phyloP scores from a whole-genome alignment of 2,329 filamentous ascomycete species.

The Monascus ruber region DNA sequence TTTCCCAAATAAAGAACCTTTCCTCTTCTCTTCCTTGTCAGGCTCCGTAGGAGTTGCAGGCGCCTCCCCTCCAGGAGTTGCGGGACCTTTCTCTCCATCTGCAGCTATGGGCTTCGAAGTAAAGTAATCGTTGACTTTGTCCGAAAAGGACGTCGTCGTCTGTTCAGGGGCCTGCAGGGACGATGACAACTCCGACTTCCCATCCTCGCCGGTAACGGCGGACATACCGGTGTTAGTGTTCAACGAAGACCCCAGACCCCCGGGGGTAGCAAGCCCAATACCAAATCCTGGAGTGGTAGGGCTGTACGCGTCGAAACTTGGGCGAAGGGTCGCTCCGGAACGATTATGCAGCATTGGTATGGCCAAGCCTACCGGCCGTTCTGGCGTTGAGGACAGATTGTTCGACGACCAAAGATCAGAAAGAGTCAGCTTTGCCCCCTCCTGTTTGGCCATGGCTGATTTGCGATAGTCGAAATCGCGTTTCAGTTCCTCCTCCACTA shows the following conservation, averaged over 20 bases:
- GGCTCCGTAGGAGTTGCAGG: conserved; percentile 43
- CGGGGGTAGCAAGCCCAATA: conserved; percentile 67
- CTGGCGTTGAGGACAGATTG: conserved; percentile 36
- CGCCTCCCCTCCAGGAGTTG: conserved; percentile 30
- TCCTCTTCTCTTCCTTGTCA: conserved; percentile 47
- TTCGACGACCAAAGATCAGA: conserved; percentile 52
- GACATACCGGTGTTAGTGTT: conserved; percentile 22
- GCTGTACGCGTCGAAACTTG: conserved; percentile 49
- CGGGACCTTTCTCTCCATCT: conserved; percentile 41
- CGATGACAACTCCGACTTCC: conserved; percentile 26
- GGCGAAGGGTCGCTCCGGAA: conserved; percentile 45
- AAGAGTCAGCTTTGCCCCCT: conserved; percentile 47
- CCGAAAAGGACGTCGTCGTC: conserved; percentile 44
- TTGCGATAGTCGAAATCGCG: conserved; percentile 66
- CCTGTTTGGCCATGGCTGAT: conserved; percentile 51
- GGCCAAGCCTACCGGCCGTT: conserved; percentile 13
- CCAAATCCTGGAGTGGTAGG: conserved; percentile 63
- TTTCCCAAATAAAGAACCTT: conserved; percentile 60
- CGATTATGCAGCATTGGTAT: conserved; percentile 24
- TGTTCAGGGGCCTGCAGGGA: conserved; percentile 41
- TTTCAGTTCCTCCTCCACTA: conserved; percentile 82
- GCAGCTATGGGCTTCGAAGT: conserved; percentile 43
- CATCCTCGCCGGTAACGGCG: conserved; percentile 16
- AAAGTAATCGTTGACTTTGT: conserved; percentile 64
- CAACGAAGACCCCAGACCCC: conserved; percentile 25